Conservation (phyloP, 495 filamentous ascomycete species). For the Podospora sp. region DNA sequence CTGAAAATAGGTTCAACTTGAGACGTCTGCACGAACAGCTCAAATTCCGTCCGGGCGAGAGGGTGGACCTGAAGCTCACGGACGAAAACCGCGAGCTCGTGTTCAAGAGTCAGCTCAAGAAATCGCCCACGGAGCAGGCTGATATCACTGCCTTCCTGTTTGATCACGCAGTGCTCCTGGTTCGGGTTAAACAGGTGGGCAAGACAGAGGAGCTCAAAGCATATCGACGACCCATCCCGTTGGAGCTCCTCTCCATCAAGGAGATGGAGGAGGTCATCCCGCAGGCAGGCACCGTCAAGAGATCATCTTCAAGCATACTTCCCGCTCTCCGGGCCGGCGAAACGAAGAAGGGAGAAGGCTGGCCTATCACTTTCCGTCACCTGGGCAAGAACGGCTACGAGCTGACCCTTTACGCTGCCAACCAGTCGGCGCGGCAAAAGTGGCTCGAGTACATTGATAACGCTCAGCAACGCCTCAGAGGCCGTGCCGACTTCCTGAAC, state of each 20-base stretch:
- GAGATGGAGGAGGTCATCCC: constrained; percentile 97
- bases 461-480: constrained; percentile 81
- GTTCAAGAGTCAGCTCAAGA: constrained; percentile 91
- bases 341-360: constrained; percentile 68
- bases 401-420: constrained; percentile 82
- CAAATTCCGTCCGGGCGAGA: constrained; percentile 82
- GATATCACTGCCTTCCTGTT: constrained; percentile 95
- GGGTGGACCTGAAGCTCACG: constrained; percentile 91
- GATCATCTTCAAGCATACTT: constrained; percentile 85
- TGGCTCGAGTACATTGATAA: constrained; percentile 95
- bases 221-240: constrained; percentile 91
- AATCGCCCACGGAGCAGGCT: constrained; percentile 79
- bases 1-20: constrained; percentile 97
- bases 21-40: constrained; percentile 87
- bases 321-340: constrained; percentile 65
- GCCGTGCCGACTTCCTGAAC: constrained; percentile 91
- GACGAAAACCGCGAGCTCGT: constrained; percentile 92
- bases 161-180: constrained; percentile 90
- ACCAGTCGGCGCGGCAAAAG: constrained; percentile 78
- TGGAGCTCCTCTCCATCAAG: constrained; percentile 89
- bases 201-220: constrained; percentile 94
- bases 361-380: constrained; percentile 97
- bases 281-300: constrained; percentile 72
- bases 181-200: constrained; percentile 84
- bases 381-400: constrained; percentile 97